phyloP scores from a whole-genome alignment of 768 basidiomycete species.

The Boletus edulis region DNA sequence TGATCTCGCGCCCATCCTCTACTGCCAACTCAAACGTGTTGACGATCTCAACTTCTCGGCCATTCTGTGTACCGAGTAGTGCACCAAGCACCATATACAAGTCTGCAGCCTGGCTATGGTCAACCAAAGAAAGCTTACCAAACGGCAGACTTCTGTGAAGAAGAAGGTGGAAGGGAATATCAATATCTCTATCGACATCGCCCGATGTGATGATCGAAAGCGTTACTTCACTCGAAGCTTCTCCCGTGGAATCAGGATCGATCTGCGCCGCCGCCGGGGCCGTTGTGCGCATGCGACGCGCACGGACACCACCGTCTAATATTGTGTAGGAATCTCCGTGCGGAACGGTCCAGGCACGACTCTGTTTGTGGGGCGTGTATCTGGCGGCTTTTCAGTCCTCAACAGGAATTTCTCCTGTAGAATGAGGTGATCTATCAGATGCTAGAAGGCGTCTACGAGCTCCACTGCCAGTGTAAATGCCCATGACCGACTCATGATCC shows the following conservation, averaged over 20 bases:
- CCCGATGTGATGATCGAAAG: no score
- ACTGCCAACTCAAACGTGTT: constrained; percentile 90
- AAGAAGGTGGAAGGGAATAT: constrained; percentile 10
- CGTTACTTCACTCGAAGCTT: background rate
- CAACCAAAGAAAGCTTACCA: constrained; percentile 40
- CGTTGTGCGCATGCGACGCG: background rate
- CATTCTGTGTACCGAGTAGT: constrained; percentile 89
- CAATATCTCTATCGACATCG: background rate
- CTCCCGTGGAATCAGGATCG: constrained; percentile 5
- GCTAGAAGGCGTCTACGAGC: background rate
- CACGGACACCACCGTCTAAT: no score
- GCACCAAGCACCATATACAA: constrained; percentile 81
- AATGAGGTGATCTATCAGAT: no score
- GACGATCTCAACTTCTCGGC: constrained; percentile 94
- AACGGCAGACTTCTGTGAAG: constrained; percentile 48
- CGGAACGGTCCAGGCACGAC: constrained; percentile 16
- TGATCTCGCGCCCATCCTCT: constrained; percentile 65
- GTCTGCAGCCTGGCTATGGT: background rate
- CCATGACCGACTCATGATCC: background rate
- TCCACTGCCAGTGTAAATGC: background rate
- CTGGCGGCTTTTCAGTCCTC: no score
- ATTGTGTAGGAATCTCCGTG: background rate
- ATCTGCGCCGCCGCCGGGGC: background rate
- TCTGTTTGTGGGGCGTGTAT: background rate
- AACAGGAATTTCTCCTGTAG: no score